These are phyloP conservation scores for Coemansia sp. DNA, from an alignment of 192 early-diverging fungal species.

Conservation along the genomic window DNA sequence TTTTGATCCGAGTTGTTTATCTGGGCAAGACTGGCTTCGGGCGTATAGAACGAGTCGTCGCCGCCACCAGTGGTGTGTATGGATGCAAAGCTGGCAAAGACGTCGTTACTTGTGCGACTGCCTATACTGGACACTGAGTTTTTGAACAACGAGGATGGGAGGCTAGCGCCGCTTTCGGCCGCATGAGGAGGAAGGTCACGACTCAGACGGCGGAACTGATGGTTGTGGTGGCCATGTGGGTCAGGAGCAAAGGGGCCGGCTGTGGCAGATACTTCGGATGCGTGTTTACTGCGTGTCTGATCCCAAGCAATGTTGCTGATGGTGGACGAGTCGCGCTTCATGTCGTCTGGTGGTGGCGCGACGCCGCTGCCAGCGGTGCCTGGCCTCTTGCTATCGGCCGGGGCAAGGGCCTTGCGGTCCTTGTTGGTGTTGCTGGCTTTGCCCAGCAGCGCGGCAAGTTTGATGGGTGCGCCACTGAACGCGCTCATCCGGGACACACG, in stretches of 20 bases:
- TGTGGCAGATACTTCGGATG: conserved; percentile 10
- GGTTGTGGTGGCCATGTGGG: neutral
- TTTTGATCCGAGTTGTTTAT: neutral
- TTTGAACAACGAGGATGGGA: conserved; percentile 34
- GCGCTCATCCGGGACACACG: conserved; percentile 40
- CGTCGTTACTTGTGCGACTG: conserved; percentile 21
- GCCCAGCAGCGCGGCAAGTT: neutral
- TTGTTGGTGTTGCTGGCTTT: neutral
- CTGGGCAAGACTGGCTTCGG: conserved; percentile 45
- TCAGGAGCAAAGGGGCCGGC: neutral
- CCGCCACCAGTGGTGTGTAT: conserved; percentile 14
- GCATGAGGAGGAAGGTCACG: neutral
- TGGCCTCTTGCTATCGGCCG: neutral
- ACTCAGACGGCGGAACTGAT: neutral
- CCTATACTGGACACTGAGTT: conserved; percentile 25
- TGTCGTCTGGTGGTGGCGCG: neutral
- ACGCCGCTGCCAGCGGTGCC: neutral
- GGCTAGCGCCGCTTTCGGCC: conserved; percentile 5
- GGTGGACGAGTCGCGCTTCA: conserved; percentile 42
- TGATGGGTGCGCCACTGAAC: conserved; percentile 24
- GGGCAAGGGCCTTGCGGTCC: neutral
- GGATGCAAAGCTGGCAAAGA: conserved; percentile 32
- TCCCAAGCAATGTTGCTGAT: conserved; percentile 35
- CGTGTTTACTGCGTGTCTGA: conserved; percentile 10
- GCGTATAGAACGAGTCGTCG: conserved; percentile 45